Conservation (phyloP, 139 green algal genomes). For the Chlorella sp. region DNA sequence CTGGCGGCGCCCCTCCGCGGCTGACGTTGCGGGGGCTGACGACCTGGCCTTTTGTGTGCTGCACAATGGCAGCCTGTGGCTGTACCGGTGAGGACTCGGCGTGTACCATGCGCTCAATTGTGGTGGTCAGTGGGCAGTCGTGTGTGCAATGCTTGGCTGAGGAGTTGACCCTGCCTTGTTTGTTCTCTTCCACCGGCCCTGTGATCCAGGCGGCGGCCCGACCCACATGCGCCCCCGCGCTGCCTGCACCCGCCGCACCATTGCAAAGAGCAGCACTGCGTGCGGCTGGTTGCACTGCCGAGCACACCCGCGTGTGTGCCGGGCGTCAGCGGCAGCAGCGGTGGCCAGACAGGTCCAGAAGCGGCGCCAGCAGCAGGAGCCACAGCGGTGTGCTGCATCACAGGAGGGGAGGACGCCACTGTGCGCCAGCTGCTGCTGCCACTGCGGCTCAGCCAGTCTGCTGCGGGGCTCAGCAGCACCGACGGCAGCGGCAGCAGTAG, state of each 20-base stretch:
- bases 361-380: neutral
- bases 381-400: slow-evolving; percentile 13
- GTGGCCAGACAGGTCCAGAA: neutral
- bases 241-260: slow-evolving; percentile 17
- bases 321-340: neutral
- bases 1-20: slow-evolving; percentile 35
- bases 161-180: too few relatives aligned
- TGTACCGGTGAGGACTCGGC: neutral
- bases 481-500: neutral
- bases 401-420: slow-evolving; percentile 8
- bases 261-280: slow-evolving; percentile 34
- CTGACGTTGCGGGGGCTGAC: slow-evolving; percentile 3
- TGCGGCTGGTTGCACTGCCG: slow-evolving; percentile 14
- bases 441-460: neutral
- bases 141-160: too few relatives aligned
- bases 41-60: slow-evolving; percentile 36
- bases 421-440: slow-evolving; percentile 15
- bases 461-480: neutral
- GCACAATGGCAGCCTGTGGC: slow-evolving; percentile 2
- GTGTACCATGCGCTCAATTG: too few relatives aligned
- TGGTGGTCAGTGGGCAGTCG: too few relatives aligned
- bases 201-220: neutral
- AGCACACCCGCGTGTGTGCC: neutral
- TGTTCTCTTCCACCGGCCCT: neutral
- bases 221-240: neutral